These are phyloP conservation scores for Apiotrichum porosum DNA, from an alignment of 1,284 basidiomycete species.

Conservation along the genomic window DNA sequence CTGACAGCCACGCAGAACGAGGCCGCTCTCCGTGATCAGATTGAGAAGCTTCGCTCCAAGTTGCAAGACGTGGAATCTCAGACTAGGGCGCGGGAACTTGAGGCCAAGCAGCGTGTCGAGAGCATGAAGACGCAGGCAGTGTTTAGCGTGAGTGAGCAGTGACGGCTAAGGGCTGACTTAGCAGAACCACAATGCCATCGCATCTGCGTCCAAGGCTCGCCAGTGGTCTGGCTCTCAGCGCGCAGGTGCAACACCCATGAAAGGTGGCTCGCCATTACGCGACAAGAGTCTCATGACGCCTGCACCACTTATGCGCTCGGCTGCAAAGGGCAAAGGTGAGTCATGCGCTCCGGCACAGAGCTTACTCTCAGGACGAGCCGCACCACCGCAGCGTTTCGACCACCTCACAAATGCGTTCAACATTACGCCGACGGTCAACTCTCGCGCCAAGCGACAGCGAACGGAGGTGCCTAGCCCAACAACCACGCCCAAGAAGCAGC, in stretches of 20 bases:
- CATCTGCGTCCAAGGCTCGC: slow-evolving; percentile 17
- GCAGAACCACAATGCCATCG: slow-evolving; percentile 16
- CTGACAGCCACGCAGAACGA: too few species aligned
- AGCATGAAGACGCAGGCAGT: slow-evolving; percentile 41
- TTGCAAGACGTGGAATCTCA: slow-evolving; percentile 29
- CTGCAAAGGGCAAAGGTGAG: slow-evolving; percentile 29
- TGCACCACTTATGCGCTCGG: slow-evolving; percentile 19
- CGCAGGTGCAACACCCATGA: slow-evolving; percentile 4
- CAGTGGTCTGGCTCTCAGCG: slow-evolving; percentile 16
- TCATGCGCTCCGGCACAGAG: neutral
- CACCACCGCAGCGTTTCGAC: slow-evolving; percentile 27
- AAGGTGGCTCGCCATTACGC: slow-evolving; percentile 8
- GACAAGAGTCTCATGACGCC: slow-evolving; percentile 10
- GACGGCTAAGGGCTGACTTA: neutral
- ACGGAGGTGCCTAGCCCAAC: slow-evolving; percentile 24
- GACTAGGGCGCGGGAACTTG: slow-evolving; percentile 28
- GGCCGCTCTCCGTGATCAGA: slow-evolving; percentile 13
- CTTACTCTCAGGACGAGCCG: slow-evolving; percentile 5
- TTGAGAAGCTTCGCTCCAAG: slow-evolving; percentile 18
- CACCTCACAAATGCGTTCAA: slow-evolving; percentile 36
- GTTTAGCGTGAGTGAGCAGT: slow-evolving; percentile 29
- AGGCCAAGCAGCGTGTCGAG: slow-evolving; percentile 42
- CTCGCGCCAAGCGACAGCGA: slow-evolving; percentile 25
- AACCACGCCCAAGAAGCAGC: slow-evolving; percentile 13
- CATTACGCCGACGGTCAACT: slow-evolving; percentile 16